phyloP scores from a whole-genome alignment of 768 basidiomycete genomes.

The Mycena chlorophos region DNA sequence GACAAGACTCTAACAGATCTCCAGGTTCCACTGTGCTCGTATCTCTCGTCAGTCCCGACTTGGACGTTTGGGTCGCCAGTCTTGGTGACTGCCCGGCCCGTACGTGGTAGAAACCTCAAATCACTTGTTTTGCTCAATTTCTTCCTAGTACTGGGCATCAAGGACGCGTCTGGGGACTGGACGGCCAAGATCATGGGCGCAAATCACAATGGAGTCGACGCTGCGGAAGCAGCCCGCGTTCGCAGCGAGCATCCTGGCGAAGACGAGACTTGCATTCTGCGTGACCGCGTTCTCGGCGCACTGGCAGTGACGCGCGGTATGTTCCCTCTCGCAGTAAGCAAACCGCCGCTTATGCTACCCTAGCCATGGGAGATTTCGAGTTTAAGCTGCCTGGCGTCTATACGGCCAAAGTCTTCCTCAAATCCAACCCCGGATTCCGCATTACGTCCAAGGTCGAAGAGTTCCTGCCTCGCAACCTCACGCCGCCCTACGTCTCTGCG shows the following conservation, averaged over 20 bases:
- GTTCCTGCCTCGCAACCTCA: slow-evolving; percentile 45
- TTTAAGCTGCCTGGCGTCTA: slow-evolving; percentile 55
- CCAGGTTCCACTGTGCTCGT: slow-evolving; percentile 47
- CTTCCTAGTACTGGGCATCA: slow-evolving; percentile 43
- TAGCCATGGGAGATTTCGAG: slow-evolving; percentile 55
- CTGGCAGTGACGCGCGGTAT: slow-evolving; percentile 58
- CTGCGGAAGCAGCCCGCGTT: slow-evolving; percentile 41
- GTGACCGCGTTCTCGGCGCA: slow-evolving; percentile 51
- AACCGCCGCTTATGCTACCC: not conserved
- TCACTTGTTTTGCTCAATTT: not conserved
- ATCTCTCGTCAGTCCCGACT: slow-evolving; percentile 44
- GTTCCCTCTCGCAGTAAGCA: slow-evolving; percentile 10
- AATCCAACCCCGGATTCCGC: slow-evolving; percentile 39
- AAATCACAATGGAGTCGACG: slow-evolving; percentile 52
- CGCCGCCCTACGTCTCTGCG: slow-evolving; percentile 56
- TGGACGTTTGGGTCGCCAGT: slow-evolving; percentile 56
- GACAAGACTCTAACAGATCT: not conserved
- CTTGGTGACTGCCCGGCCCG: slow-evolving; percentile 58
- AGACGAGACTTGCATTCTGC: slow-evolving; percentile 40
- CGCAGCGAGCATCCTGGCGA: slow-evolving; percentile 49
- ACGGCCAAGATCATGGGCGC: slow-evolving; percentile 40
- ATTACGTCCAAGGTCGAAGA: slow-evolving; percentile 38
- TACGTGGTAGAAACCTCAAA: slow-evolving; percentile 25
- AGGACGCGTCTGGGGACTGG: slow-evolving; percentile 37
- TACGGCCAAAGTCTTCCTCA: slow-evolving; percentile 47